Base-by-base conservation (phyloP, 257 asterid species). In the Capsicum rhomboideum region DNA sequence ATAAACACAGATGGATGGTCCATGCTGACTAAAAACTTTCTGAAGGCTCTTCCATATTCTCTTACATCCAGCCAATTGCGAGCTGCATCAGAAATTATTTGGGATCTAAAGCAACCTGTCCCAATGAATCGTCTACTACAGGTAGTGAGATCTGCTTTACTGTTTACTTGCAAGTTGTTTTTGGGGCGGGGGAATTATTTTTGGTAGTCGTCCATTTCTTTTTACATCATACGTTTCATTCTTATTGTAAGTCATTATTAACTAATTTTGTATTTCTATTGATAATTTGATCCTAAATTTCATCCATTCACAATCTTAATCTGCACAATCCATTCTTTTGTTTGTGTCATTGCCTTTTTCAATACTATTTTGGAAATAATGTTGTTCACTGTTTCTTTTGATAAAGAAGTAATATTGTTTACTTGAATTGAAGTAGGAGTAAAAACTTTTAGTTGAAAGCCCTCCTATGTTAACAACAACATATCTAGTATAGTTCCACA, bases 91-190 rank as follows among this genome's bases (percentile, higher is more conserved):
- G 98, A 96, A 90, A 96, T 96, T 86, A 94, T 96, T 80, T 96
- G 97, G 97, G 98, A 96, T 90, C 91, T 96, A 72, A 94, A 91
- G 87, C 94, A 93, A 85, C 97, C 94, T 31, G 96, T 96, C 56
- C 98, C 99, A 21, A 96, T 96, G 99, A 96, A 94, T 86, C 93
- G 98, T 80, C 91, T 96, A 64, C 86, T 96, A 82, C 99, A 96
- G 99, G 99, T 94, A 78, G 44, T 75, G 63, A 52, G 42, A 26
- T 49, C 44, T 75, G 18, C 26, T 50, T 49, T 26, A 75, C 10
- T 75, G 23, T 26, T 50, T 49, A 16, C 44, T 75, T 49, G 61
- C 80, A 49, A 49, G 14, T 49, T 75, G 58, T 49, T 23, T 74
- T 49, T 75, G 20, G 42, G 42, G 59, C 29, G 80, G 4, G 80